These are phyloP conservation scores for Exophiala aquamarina DNA, from an alignment of 2,329 filamentous ascomycete genomes.

Conservation along the genomic window DNA sequence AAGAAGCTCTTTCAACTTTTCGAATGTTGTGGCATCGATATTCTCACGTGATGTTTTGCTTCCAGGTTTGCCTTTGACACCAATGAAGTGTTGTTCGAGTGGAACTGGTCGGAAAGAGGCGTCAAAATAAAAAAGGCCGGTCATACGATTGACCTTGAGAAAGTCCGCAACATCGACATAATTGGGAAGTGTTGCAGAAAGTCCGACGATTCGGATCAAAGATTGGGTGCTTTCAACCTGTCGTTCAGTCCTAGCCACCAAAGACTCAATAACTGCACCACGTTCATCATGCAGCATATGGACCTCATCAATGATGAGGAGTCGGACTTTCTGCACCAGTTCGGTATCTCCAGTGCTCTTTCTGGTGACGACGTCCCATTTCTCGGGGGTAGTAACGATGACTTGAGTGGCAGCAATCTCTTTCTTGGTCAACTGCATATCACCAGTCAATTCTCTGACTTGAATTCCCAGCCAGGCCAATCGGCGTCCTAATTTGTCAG, in stretches of 20 bases:
- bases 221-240: slow-evolving; percentile 98
- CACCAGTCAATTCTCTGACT: slow-evolving; percentile 91
- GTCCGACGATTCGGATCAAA: slow-evolving; percentile 89
- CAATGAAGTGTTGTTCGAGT: slow-evolving; percentile 94
- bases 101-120: slow-evolving; percentile 93
- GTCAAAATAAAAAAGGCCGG: slow-evolving; percentile 96
- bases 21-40: slow-evolving; percentile 80
- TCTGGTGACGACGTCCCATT: slow-evolving; percentile 97
- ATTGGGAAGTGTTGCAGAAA: slow-evolving; percentile 94
- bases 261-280: slow-evolving; percentile 90
- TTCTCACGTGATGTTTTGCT: slow-evolving; percentile 83
- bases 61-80: slow-evolving; percentile 87
- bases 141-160: slow-evolving; percentile 88
- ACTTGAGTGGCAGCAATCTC: slow-evolving; percentile 97
- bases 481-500: slow-evolving; percentile 87
- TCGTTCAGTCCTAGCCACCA: slow-evolving; percentile 90
- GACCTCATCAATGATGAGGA: slow-evolving; percentile 97
- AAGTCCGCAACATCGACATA: slow-evolving; percentile 97
- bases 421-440: slow-evolving; percentile 97
- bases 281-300: slow-evolving; percentile 99
- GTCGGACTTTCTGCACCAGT: slow-evolving; percentile 91
- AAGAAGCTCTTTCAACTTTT: slow-evolving; percentile 94
- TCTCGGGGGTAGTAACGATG: slow-evolving; percentile 97
- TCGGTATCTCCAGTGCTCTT: slow-evolving; percentile 98
- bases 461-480: slow-evolving; percentile 91